phyloP scores from a whole-genome alignment of 2,329 filamentous ascomycete species.

The Diaporthe vaccinii region DNA sequence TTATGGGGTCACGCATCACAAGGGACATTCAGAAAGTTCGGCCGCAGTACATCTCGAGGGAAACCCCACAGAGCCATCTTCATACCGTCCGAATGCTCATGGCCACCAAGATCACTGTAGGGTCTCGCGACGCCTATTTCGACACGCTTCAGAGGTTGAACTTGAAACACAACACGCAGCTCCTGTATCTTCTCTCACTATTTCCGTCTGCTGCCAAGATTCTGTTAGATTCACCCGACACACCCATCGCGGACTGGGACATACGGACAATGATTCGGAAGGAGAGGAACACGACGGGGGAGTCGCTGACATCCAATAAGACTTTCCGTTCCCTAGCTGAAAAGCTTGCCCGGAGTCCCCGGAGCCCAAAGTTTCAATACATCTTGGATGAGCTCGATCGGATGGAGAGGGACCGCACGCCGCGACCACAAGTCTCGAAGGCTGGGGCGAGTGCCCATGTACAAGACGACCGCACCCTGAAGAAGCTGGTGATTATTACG shows the following conservation, averaged over 20 bases:
- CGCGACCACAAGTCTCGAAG: neutral
- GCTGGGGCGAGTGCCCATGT: neutral
- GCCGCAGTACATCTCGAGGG: neutral
- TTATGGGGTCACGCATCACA: slow-evolving; percentile 8
- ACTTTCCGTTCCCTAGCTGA: neutral
- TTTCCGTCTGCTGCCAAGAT: slow-evolving; percentile 24
- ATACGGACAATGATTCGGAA: neutral
- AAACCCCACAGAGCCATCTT: neutral
- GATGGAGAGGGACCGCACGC: neutral
- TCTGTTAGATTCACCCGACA: neutral
- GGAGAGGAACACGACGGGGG: neutral
- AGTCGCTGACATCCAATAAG: neutral
- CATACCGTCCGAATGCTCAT: neutral
- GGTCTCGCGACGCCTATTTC: neutral
- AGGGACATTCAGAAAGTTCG: neutral
- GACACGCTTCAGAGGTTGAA: neutral
- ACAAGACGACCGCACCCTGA: neutral
- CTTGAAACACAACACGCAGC: neutral
- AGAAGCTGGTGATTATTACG: slow-evolving; percentile 37
- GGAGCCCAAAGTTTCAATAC: slow-evolving; percentile 25
- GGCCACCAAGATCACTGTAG: neutral
- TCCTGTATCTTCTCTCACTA: slow-evolving; percentile 31
- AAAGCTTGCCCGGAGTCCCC: neutral
- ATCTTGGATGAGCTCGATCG: slow-evolving; percentile 24
- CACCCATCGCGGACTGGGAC: neutral